Evolutionary conservation across 1,284 basidiomycete species (phyloP), one percentile per base, ranked within the genome.

Genomic region (Malassezia furfur): DNA sequence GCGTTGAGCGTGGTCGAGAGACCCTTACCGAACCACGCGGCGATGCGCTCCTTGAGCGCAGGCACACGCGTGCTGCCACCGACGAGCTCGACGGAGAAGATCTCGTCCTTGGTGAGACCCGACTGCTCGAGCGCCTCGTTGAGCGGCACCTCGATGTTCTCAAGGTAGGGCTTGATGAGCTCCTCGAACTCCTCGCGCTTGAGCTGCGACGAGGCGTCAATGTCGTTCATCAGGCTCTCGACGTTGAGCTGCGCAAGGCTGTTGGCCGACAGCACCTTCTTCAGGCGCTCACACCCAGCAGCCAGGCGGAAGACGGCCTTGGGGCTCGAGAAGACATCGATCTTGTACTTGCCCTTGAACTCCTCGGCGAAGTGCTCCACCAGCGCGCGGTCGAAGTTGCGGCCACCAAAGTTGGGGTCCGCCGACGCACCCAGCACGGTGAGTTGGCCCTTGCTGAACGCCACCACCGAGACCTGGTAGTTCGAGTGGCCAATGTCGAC

Each of bases 231-330:
- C 41, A 74, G 49, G 55, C 65, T 68, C 62, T 74, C 71, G 56
- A 74, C 71, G 56, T 74, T 74, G 52, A 74, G 62, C 21, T 70
- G 71, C 35, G 71, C 71, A 37, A 74, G 48, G 7, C 67, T 59
- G 66, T 74, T 74, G 59, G 71, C 71, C 19, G 71, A 74, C 10
- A 74, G 67, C n/a, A 74, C 71, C 66, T 74, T 74, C 57, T 74
- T 74, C 53, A 74, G 60, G 37, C 70, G 66, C 63, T 74, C 71
- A 58, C 71, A 74, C 39, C 70, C 71, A 45, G 71, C 64, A 17
- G 63, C 60, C 34, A 74, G 63, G 53, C 71, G 70, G 71, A 72
- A 72, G 60, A 65, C 65, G 53, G 71, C 68, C 63, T 72, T 72
- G 49, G 66, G 66, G 60, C 62, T 72, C 58, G 68, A 71, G 46